Base-by-base conservation (phyloP, 1,139 yeast species). In the Kluyveromyces sp. region DNA sequence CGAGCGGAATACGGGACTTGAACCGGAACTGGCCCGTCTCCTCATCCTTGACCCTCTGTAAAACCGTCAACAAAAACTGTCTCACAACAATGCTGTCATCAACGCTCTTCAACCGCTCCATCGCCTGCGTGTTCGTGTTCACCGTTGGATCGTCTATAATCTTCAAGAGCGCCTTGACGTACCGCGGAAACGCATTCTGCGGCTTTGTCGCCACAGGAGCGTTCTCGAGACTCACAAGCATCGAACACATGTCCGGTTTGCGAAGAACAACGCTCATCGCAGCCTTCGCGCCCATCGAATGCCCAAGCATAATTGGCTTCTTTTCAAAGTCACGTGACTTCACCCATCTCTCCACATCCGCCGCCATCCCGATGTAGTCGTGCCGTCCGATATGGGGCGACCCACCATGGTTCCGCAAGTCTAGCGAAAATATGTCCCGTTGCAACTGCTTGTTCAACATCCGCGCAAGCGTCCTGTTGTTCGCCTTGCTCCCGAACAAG, bases 221-320 rank as follows among this genome's bases (percentile, higher is more conserved):
- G 63, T 89, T 92, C 60, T 92, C 98, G 3, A 92, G 95, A 3
- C 92, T 70, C 4, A 92, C 77, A 39, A 89, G 57, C 68, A 81
- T 74, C 33, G 77, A 71, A 3, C 83, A 81, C 26, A 82, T 56
- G 1, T 78, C 76, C 0, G 95, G 95, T 27, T 78, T 71, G 45
- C 88, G 72, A 50, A 92, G 70, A 0, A 90, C 83, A 3, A 86
- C 71, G 0, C 92, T 88, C 97, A 92, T 90, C 3, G 85, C 96
- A 0, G 90, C 77, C 60, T 92, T 92, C 7, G 96, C 97, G 4
- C 98, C 98, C 97, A 92, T 89, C 0, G 97, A 89, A 65, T 90
- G 97, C 1, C 98, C 98, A 28, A 92, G 72, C 26, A 92, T 54
- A 25, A 87, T 78, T 0, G 94, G 86, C 37, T 56, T 53, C 7